phyloP scores from a whole-genome alignment of 805 yeast species.

The Saccharomyces kudriavzevii region DNA sequence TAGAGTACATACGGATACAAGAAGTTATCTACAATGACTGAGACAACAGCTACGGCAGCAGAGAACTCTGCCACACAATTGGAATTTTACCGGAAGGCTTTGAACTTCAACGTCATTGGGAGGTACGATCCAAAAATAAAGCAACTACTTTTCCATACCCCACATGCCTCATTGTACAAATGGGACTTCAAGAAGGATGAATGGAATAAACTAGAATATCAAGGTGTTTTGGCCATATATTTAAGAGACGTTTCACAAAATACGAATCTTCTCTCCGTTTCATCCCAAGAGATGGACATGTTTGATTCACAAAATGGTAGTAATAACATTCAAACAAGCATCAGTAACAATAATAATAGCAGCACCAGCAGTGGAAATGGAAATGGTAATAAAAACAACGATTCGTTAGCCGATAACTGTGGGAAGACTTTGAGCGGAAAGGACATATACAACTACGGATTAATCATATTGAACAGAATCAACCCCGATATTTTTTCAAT shows the following conservation, averaged over 20 bases:
- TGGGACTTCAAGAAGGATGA: constrained; percentile 49
- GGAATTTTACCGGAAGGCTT: constrained; percentile 57
- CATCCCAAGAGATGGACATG: neutral
- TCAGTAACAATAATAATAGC: constrained; percentile 2
- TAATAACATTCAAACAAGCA: constrained; percentile 21
- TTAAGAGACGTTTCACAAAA: constrained; percentile 38
- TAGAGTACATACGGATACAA: neutral
- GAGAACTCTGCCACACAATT: constrained; percentile 31
- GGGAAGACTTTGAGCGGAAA: constrained; percentile 23
- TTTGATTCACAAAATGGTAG: constrained; percentile 5
- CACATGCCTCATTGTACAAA: constrained; percentile 65
- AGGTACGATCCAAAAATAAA: constrained; percentile 68
- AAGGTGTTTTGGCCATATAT: constrained; percentile 63
- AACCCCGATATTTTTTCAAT: constrained; percentile 65
- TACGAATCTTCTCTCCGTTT: constrained; percentile 13
- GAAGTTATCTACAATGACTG: constrained; percentile 4
- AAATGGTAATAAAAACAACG: constrained; percentile 2
- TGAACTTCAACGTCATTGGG: constrained; percentile 68
- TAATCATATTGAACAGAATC: constrained; percentile 59
- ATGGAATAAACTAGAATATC: constrained; percentile 64
- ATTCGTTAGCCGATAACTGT: constrained; percentile 1
- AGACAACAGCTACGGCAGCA: constrained; percentile 5
- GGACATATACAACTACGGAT: constrained; percentile 52
- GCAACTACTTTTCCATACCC: constrained; percentile 57
- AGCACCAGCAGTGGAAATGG: neutral